Evolutionary conservation across 2,329 filamentous ascomycete species (phyloP), one percentile per base, ranked within the genome.

Genomic region (Fusarium nurragi): DNA sequence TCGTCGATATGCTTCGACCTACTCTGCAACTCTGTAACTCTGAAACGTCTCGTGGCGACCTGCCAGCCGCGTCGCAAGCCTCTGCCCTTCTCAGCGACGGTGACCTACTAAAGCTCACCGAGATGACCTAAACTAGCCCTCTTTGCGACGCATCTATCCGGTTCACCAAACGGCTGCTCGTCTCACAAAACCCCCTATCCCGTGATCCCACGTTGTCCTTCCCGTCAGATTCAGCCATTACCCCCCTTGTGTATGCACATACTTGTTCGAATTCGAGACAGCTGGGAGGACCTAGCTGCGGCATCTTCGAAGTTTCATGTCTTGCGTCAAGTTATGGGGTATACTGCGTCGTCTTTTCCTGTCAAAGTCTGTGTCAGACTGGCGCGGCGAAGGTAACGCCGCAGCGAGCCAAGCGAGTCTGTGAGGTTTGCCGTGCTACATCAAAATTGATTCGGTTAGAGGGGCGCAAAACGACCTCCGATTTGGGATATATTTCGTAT

Each of bases 131-230:
- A 72, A 71, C 36, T 58, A 72, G 70, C 68, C 68, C 66, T 45
- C 60, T 72, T 72, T 72, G 70, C 70, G 70, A 72, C 55, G 68
- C 70, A 60, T 65, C 68, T 62, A 67, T 53, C 70, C 70, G 61
- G 54, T 60, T 46, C 53, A 63, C 36, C 44, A 65, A 58, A 64
- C 60, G 50, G 54, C 57, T 53, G 54, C 32, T 52, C 54, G 70
- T 71, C 60, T 45, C 54, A 67, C 70, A 65, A 54, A 30, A 30
- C 40, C 45, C 52, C 49, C 25, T 55, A 39, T 65, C 39, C 52
- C 55, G 66, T 72, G 62, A 69, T 65, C 46, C 54, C 64, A 68
- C 55, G 61, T 64, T 70, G 57, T 71, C 61, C 55, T 58, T 54
- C 54, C 59, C 49, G 28, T 25, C 25, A 40, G 32, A 39, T 53